A percentile compares a stretch with the other conserved stretches of the same genome.
phyloP scores from a whole-genome alignment of 2,329 filamentous ascomycete species.

The Ambrosiella beaveri region DNA sequence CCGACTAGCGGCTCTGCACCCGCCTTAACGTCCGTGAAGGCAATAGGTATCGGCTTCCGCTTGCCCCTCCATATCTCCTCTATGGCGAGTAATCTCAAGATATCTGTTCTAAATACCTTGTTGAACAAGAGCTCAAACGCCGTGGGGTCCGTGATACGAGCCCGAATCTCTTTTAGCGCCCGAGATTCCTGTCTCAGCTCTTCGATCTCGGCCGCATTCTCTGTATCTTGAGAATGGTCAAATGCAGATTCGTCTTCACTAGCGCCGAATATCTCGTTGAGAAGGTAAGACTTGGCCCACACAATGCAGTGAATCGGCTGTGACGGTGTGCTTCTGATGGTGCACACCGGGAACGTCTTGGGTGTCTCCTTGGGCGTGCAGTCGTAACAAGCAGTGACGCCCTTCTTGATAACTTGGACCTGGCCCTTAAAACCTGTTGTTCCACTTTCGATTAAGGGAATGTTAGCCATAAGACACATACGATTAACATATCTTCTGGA shows the following conservation, averaged over 20 bases:
- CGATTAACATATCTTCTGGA: conserved; percentile 88
- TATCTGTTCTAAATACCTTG: conserved; percentile 80
- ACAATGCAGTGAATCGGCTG: conserved; percentile 98
- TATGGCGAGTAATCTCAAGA: conserved; percentile 66
- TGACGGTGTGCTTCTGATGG: conserved; percentile 86
- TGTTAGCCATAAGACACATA: conserved; percentile 85
- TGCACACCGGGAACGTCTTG: conserved; percentile 90
- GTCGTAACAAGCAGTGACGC: conserved; percentile 87
- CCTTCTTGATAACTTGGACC: conserved; percentile 90
- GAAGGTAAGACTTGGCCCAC: conserved; percentile 91
- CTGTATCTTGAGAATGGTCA: conserved; percentile 61
- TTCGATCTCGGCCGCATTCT: conserved; percentile 76
- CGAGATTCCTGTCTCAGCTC: conserved; percentile 72
- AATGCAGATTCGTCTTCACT: conserved; percentile 75
- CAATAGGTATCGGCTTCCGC: conserved; percentile 53
- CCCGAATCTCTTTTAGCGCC: conserved; percentile 66
- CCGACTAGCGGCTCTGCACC: conserved; percentile 33
- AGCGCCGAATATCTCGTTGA: conserved; percentile 85
- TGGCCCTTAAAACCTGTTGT: conserved; percentile 97
- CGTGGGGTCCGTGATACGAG: conserved; percentile 58
- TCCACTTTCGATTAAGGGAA: conserved; percentile 87
- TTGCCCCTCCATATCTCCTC: conserved; percentile 93
- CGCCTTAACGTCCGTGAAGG: conserved; percentile 44
- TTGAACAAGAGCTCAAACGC: conserved; percentile 74
- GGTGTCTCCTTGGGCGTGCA: conserved; percentile 79